These are phyloP conservation scores for Trametes punicea DNA, from an alignment of 768 basidiomycete species.

Conservation along the genomic window DNA sequence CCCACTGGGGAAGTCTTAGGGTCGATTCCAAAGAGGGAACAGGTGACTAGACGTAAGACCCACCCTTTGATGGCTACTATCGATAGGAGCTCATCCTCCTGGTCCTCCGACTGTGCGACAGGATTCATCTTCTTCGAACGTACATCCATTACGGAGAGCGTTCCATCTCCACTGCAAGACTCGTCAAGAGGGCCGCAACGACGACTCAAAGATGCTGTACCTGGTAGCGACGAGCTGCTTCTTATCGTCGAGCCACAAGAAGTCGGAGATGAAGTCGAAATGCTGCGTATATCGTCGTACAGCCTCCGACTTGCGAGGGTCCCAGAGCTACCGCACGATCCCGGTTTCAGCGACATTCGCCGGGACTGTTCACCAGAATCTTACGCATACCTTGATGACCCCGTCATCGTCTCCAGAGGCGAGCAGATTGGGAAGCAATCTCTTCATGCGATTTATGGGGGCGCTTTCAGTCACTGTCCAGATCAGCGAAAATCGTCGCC, in stretches of 20 bases:
- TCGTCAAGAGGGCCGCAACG: not conserved
- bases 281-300: constrained; percentile 78
- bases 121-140: constrained; percentile 77
- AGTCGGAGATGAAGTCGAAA: constrained; percentile 93
- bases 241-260: constrained; percentile 77
- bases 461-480: constrained; percentile 43
- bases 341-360: too few species aligned
- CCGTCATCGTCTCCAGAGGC: constrained; percentile 94
- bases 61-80: constrained; percentile 82
- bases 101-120: constrained; percentile 86
- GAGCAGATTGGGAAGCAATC: constrained; percentile 65
- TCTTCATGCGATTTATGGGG: constrained; percentile 83
- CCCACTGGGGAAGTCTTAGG: constrained; percentile 39
- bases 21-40: not conserved
- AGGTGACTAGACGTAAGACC: constrained; percentile 13
- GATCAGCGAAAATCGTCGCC: constrained; percentile 8
- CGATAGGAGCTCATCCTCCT: constrained; percentile 91
- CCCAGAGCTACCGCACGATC: constrained; percentile 71
- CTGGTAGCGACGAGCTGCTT: constrained; percentile 71
- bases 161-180: constrained; percentile 77
- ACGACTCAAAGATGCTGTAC: constrained; percentile 39
- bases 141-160: constrained; percentile 88
- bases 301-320: constrained; percentile 65
- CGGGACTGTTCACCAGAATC: too few species aligned
- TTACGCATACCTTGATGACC: constrained; percentile 82